These are phyloP conservation scores for Fusarium incarnatum DNA, from an alignment of 2,329 filamentous ascomycete species.

Conservation along the genomic window DNA sequence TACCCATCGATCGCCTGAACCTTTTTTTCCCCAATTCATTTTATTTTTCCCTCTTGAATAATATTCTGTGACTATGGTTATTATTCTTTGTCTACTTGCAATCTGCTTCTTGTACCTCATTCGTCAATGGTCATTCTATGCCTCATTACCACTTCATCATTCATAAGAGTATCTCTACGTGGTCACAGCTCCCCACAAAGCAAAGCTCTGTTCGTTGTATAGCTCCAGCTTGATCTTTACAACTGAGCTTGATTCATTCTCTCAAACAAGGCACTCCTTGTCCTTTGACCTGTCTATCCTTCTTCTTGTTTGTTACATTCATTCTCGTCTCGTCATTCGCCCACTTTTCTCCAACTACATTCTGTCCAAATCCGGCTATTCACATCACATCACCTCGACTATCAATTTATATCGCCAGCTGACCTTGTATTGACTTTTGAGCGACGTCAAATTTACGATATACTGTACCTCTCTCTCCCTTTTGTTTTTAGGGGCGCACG, in stretches of 20 bases:
- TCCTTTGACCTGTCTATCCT: not conserved
- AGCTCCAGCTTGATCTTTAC: slow-evolving; percentile 5
- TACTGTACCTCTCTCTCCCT: not conserved
- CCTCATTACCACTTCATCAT: slow-evolving; percentile 33
- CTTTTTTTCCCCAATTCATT: slow-evolving; percentile 3
- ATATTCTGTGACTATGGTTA: slow-evolving; percentile 35
- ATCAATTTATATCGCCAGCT: slow-evolving; percentile 10
- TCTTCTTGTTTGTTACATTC: slow-evolving; percentile 14
- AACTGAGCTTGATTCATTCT: not conserved
- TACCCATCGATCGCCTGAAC: not conserved
- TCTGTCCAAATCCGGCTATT: slow-evolving; percentile 25
- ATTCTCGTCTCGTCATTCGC: not conserved
- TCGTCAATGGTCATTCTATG: slow-evolving; percentile 33
- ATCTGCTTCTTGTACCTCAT: slow-evolving; percentile 34
- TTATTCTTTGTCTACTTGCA: slow-evolving; percentile 38
- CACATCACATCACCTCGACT: not conserved
- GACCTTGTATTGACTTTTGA: slow-evolving; percentile 8
- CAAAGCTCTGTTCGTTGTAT: slow-evolving; percentile 14
- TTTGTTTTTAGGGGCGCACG: slow-evolving; percentile 12
- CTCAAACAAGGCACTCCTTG: slow-evolving; percentile 5
- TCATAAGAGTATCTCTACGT: slow-evolving; percentile 14
- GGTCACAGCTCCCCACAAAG: slow-evolving; percentile 15
- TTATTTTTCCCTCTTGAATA: slow-evolving; percentile 6
- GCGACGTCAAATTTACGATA: slow-evolving; percentile 18
- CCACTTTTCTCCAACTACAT: slow-evolving; percentile 12